Evolutionary conservation across 2,329 filamentous ascomycete genomes (phyloP).

Genomic region (Colletotrichum sp.): DNA sequence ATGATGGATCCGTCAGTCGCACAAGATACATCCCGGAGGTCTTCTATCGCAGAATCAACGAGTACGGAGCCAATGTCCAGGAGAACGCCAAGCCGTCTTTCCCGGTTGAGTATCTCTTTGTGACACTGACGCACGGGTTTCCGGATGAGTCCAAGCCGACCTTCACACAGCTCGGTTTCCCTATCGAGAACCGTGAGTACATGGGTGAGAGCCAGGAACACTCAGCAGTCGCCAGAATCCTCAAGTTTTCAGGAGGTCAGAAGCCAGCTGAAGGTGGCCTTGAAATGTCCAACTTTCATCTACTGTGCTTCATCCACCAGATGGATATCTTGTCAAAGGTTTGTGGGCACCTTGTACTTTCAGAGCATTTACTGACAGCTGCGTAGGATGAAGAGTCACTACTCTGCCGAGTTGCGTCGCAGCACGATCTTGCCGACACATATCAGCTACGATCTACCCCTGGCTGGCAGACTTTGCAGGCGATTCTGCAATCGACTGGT

Average conservation of each 20-base stretch:
- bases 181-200: conserved; percentile 88
- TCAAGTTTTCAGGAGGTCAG: conserved; percentile 66
- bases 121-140: conserved; percentile 96
- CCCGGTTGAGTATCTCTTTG: conserved; percentile 93
- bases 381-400: conserved; percentile 85
- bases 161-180: conserved; percentile 78
- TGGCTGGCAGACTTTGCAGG: conserved; percentile 93
- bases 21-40: conserved; percentile 95
- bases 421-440: conserved; percentile 80
- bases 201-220: conserved; percentile 88
- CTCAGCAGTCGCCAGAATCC: conserved; percentile 67
- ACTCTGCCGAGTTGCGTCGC: conserved; percentile 82
- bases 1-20: conserved; percentile 70
- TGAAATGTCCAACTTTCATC: conserved; percentile 89
- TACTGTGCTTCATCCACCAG: conserved; percentile 84
- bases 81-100: conserved; percentile 97
- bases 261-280: conserved; percentile 66
- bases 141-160: conserved; percentile 78
- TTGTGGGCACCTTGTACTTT: conserved; percentile 31
- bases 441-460: conserved; percentile 84
- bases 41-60: conserved; percentile 94
- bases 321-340: conserved; percentile 88
- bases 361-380: background rate
- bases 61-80: conserved; percentile 95
- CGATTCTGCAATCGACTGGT: conserved; percentile 96